Base-by-base conservation (phyloP, 1,139 yeast species). In the Hyphopichia khmerensis region DNA sequence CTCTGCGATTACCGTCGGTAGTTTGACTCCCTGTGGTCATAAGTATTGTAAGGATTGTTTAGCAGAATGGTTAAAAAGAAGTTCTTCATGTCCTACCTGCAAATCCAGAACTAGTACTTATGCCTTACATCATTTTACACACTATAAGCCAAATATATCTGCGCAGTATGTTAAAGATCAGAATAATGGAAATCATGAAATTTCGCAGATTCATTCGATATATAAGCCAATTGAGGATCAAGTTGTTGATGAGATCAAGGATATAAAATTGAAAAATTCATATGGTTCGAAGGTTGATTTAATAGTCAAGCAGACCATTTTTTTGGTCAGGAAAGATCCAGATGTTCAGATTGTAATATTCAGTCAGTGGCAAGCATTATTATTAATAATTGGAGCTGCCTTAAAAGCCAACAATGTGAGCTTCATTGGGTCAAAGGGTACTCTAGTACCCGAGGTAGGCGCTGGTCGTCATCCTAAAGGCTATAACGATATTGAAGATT, bases 1-100 rank as follows among this genome's bases (percentile, higher is more conserved):
- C 19, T 73, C 80, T 3, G 60, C 76, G 2, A 88, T 90, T 37
- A 72, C 80, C 3, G 71, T 81, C 38, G 98, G 98, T 0, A 77
- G 93, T 0, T 69, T 91, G 46, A 84, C 96, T 0, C 82, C 80
- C 16, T 91, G 98, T 72, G 97, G 97, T 0, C 98, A 91, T 62
- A 84, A 83, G 52, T 91, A 85, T 57, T 91, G 97, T 58, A 77
- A 79, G 45, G 84, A 78, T 2, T 91, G 98, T 60, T 68, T 90
- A 32, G 72, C 65, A 14, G 82, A 76, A 44, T 93, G 99, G 98
- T 59, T 85, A 43, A 57, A 55, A 43, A 67, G 64, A 13, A 69
- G 69, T 17, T 75, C 75, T 33, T 60, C 68, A 1, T 91, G 98
- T 60, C 98, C 98, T 0, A 71, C 89, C 55, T 91, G 98, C 62